These are phyloP conservation scores for Aspergillus nidulans DNA, from an alignment of 495 filamentous ascomycete genomes.

Conservation along the genomic window DNA sequence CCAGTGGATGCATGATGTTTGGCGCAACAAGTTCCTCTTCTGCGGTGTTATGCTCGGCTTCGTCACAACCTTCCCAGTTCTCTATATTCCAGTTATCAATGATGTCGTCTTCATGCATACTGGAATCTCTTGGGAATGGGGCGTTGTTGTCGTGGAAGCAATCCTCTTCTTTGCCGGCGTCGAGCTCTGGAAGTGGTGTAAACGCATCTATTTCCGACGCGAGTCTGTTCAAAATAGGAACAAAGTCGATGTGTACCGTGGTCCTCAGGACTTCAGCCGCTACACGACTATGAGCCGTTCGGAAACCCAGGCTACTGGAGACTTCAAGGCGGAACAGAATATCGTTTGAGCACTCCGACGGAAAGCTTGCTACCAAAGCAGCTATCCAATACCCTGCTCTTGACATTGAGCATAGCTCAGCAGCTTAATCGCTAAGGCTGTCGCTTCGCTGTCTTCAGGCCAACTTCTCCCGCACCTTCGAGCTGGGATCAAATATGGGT, in stretches of 20 bases:
- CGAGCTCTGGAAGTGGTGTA: conserved; percentile 65
- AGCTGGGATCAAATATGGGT: not conserved
- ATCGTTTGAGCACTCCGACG: conserved; percentile 23
- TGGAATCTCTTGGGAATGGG: conserved; percentile 73
- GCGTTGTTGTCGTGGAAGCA: conserved; percentile 55
- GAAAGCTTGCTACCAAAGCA: not conserved
- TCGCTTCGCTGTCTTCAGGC: not conserved
- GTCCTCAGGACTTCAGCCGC: conserved; percentile 32
- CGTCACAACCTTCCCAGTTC: conserved; percentile 63
- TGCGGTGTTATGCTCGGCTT: conserved; percentile 64
- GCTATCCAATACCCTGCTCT: not conserved
- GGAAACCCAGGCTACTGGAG: conserved; percentile 29
- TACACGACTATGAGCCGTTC: conserved; percentile 40
- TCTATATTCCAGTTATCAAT: conserved; percentile 72
- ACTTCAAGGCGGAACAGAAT: conserved; percentile 29
- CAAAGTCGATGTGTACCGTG: not conserved
- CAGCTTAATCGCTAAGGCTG: not conserved
- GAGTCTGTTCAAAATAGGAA: conserved; percentile 19
- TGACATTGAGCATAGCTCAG: not conserved
- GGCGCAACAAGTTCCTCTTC: conserved; percentile 71
- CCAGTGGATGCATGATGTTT: conserved; percentile 58
- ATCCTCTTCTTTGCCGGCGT: conserved; percentile 59
- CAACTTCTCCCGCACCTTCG: not conserved
- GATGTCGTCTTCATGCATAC: conserved; percentile 63
- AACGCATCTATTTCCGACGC: conserved; percentile 49